A percentile compares a stretch with the other conserved stretches of the same genome.
phyloP scores from a whole-genome alignment of 1,139 yeast genomes.

The Candida sanyaensis region DNA sequence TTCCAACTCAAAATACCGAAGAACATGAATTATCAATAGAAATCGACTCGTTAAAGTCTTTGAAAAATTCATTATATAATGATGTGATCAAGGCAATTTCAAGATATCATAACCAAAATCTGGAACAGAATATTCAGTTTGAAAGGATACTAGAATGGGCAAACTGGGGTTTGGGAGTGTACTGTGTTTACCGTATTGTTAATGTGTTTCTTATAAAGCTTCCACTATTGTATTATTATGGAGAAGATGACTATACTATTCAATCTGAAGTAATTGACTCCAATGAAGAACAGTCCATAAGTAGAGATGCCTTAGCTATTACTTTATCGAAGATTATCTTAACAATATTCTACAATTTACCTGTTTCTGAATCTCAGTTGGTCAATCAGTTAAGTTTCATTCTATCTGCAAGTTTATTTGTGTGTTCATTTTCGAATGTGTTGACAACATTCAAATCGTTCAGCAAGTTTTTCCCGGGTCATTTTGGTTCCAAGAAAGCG shows the following conservation, averaged over 20 bases:
- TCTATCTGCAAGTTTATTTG: slow-evolving; percentile 64
- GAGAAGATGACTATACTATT: slow-evolving; percentile 2
- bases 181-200: slow-evolving; percentile 65
- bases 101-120: slow-evolving; percentile 15
- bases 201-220: slow-evolving; percentile 46
- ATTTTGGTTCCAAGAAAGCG: slow-evolving; percentile 21
- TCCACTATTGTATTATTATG: slow-evolving; percentile 25
- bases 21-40: slow-evolving; percentile 38
- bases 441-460: slow-evolving; percentile 50
- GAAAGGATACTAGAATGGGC: slow-evolving; percentile 14
- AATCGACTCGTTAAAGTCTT: slow-evolving; percentile 31
- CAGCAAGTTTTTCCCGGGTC: slow-evolving; percentile 32
- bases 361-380: slow-evolving; percentile 51
- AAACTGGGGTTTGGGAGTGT: slow-evolving; percentile 48
- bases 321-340: slow-evolving; percentile 56
- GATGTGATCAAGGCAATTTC: slow-evolving; percentile 27
- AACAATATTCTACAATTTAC: slow-evolving; percentile 25
- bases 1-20: slow-evolving; percentile 27
- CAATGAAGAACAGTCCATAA: slow-evolving; percentile 13
- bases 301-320: slow-evolving; percentile 65
- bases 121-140: slow-evolving; percentile 4
- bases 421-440: slow-evolving; percentile 69
- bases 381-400: slow-evolving; percentile 65
- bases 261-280: slow-evolving; percentile 9
- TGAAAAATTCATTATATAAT: slow-evolving; percentile 29